Conservation (phyloP, 768 basidiomycete genomes). For the Amanita fuliginea region DNA sequence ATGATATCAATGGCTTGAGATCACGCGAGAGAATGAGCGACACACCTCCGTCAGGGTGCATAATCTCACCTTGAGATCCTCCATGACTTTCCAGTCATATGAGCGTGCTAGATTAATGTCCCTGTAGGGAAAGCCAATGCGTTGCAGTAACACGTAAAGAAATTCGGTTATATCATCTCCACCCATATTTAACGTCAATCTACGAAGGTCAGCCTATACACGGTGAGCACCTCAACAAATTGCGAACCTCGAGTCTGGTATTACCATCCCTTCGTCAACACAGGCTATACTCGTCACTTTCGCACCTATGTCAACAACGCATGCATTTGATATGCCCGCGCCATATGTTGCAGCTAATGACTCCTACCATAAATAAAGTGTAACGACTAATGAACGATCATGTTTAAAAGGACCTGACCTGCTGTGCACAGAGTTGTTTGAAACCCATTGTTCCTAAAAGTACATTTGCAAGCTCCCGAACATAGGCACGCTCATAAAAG, state of each 20-base stretch:
- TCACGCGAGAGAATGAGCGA: conserved; percentile 6
- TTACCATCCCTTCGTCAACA: conserved; percentile 87
- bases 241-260: conserved; percentile 74
- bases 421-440: conserved; percentile 86
- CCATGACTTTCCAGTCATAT: conserved; percentile 88
- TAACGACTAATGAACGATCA: neutral
- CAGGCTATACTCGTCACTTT: conserved; percentile 77
- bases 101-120: conserved; percentile 66
- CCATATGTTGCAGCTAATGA: conserved; percentile 90
- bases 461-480: conserved; percentile 66
- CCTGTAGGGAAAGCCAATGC: conserved; percentile 81
- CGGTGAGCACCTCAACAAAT: neutral
- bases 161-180: conserved; percentile 95
- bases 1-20: neutral
- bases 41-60: conserved; percentile 84
- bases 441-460: conserved; percentile 78
- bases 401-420: conserved; percentile 33
- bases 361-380: conserved; percentile 44
- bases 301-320: conserved; percentile 93
- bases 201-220: conserved; percentile 12
- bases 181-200: conserved; percentile 79
- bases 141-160: conserved; percentile 64
- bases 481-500: conserved; percentile 76
- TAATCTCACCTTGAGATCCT: conserved; percentile 77
- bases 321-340: conserved; percentile 89